These are phyloP conservation scores for Marasmius sp. DNA, from an alignment of 1,284 basidiomycete species.

Conservation along the genomic window DNA sequence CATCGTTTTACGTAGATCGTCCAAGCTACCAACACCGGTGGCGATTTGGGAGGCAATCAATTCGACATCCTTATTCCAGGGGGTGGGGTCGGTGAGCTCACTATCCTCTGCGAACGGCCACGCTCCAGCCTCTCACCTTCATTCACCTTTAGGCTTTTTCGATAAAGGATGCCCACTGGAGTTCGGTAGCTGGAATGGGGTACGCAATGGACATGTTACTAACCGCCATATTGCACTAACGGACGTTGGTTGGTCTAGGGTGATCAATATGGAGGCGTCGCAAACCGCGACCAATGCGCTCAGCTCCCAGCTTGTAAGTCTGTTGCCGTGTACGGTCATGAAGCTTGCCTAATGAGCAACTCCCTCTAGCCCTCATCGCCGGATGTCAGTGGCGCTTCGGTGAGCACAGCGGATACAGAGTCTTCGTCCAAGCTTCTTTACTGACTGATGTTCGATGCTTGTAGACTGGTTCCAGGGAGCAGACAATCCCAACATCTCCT, in stretches of 20 bases:
- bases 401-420: not conserved
- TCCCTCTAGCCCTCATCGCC: conserved; percentile 5
- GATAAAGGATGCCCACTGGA: conserved; percentile 16
- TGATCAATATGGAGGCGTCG: conserved; percentile 16
- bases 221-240: not conserved
- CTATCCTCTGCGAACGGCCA: no score
- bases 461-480: conserved; percentile 18
- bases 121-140: no score
- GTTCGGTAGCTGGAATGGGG: conserved; percentile 18
- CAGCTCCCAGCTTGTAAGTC: conserved; percentile 13
- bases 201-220: not conserved
- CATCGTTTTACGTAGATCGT: conserved; percentile 5
- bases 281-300: conserved; percentile 12
- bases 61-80: conserved; percentile 19
- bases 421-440: not conserved
- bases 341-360: not conserved
- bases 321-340: not conserved
- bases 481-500: conserved; percentile 16
- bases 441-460: not conserved
- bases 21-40: conserved; percentile 19
- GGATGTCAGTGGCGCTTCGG: conserved; percentile 18
- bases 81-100: conserved; percentile 15
- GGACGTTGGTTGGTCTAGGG: not conserved
- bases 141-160: conserved; percentile 7
- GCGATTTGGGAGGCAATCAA: conserved; percentile 17